phyloP scores from a whole-genome alignment of 768 basidiomycete genomes.

The Lactarius quietus region DNA sequence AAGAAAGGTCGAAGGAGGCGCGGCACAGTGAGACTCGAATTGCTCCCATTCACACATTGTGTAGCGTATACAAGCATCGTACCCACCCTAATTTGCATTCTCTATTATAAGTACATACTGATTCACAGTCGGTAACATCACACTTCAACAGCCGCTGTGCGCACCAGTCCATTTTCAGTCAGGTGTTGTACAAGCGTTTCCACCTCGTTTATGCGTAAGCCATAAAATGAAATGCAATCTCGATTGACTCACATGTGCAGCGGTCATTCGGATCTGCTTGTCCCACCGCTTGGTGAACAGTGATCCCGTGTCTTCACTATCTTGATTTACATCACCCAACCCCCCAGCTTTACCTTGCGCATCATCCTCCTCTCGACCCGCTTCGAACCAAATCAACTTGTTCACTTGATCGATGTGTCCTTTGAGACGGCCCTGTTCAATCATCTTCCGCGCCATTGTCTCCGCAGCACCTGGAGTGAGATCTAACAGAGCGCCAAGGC shows the following conservation, averaged over 20 bases:
- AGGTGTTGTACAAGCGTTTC: slow-evolving; percentile 85
- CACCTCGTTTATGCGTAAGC: slow-evolving; percentile 45
- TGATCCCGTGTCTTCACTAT: slow-evolving; percentile 82
- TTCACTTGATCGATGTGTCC: slow-evolving; percentile 97
- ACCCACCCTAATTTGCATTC: slow-evolving; percentile 21
- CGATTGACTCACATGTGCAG: slow-evolving; percentile 63
- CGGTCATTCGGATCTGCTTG: slow-evolving; percentile 83
- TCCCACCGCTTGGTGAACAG: slow-evolving; percentile 97
- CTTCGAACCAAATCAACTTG: slow-evolving; percentile 91
- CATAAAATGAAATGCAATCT: slow-evolving; percentile 5
- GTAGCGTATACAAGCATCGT: slow-evolving; percentile 30
- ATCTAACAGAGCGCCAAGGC: slow-evolving; percentile 87
- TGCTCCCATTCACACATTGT: slow-evolving; percentile 29
- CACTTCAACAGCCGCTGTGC: slow-evolving; percentile 30
- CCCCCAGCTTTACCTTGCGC: slow-evolving; percentile 95
- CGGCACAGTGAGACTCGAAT: slow-evolving; percentile 20
- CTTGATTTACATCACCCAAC: slow-evolving; percentile 81
- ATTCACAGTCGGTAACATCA: slow-evolving; percentile 10
- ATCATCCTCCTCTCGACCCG: slow-evolving; percentile 79
- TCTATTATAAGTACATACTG: slow-evolving; percentile 15
- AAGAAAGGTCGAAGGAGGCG: slow-evolving; percentile 51
- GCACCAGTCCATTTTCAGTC: slow-evolving; percentile 66
- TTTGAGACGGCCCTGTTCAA: slow-evolving; percentile 91
- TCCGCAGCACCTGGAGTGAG: slow-evolving; percentile 91
- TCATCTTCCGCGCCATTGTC: slow-evolving; percentile 98